Percentiles rank a stretch among this genome's conserved stretches.
These are phyloP conservation scores for Silybum marianum DNA, from an alignment of 129 eudicot species.

Conservation along the genomic window DNA sequence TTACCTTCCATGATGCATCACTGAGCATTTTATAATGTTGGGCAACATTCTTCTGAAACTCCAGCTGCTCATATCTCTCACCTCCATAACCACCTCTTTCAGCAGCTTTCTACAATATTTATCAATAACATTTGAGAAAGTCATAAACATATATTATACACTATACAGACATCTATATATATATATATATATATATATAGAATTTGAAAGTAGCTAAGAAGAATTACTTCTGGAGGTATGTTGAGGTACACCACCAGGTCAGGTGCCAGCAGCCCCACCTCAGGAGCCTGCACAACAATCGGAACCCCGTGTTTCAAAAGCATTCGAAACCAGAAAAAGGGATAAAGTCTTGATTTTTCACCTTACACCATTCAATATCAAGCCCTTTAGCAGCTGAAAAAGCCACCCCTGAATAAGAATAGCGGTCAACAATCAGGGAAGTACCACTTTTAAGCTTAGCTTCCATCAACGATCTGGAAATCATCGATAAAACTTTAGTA, in stretches of 20 bases:
- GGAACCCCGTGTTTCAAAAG: neutral
- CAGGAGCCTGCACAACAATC: conserved; percentile 67
- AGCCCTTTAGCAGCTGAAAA: conserved; percentile 97
- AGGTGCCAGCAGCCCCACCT: conserved; percentile 88
- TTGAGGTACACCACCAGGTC: conserved; percentile 91
- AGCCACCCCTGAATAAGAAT: conserved; percentile 92
- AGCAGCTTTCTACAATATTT: conserved; percentile 71
- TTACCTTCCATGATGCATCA: conserved; percentile 95
- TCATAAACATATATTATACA: neutral
- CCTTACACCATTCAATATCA: conserved; percentile 92
- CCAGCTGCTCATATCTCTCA: conserved; percentile 87
- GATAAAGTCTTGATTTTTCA: conserved; percentile 19
- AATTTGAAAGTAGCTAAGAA: neutral
- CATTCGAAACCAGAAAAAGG: neutral
- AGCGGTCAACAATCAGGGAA: conserved; percentile 87
- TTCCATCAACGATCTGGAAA: conserved; percentile 79
- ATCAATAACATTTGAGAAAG: neutral
- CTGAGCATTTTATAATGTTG: conserved; percentile 52
- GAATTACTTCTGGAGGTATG: conserved; percentile 82
- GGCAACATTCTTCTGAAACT: conserved; percentile 80
- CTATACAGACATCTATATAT: too few species aligned
- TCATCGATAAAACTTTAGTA: neutral
- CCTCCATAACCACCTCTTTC: conserved; percentile 99
- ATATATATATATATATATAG: neutral
- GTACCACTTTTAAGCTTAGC: conserved; percentile 77